Evolutionary conservation across 768 basidiomycete genomes (phyloP).

Genomic region (Mrakia frigida): DNA sequence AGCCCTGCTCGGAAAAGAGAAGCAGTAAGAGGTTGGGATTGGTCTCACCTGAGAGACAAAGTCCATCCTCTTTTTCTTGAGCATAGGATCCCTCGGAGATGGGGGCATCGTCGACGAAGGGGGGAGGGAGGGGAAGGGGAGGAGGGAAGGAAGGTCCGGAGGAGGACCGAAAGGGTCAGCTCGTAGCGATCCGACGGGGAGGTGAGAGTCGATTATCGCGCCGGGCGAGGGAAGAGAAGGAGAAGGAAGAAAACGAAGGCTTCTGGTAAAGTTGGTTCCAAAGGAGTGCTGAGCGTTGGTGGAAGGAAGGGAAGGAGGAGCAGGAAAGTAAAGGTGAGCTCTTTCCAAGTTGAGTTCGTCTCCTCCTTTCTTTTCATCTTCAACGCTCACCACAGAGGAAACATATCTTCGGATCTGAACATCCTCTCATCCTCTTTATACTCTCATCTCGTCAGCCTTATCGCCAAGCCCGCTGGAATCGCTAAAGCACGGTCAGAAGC

Average conservation of each 20-base stretch:
- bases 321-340: too few relatives aligned
- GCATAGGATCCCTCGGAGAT: background rate
- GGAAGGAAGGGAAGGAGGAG: too few relatives aligned
- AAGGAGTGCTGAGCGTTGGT: too few relatives aligned
- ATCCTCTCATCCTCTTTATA: background rate
- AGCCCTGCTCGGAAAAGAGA: too few relatives aligned
- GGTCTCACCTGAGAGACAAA: conserved; percentile 17
- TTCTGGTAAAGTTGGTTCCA: too few relatives aligned
- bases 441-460: background rate
- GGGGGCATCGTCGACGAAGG: background rate
- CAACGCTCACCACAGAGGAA: too few relatives aligned
- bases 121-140: background rate
- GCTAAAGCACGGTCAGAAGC: background rate
- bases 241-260: too few relatives aligned
- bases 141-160: conserved; percentile 4
- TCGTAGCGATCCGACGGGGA: background rate
- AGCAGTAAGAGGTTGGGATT: background rate
- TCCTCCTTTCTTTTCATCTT: too few relatives aligned
- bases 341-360: too few relatives aligned
- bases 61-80: conserved; percentile 24
- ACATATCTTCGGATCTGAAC: too few relatives aligned
- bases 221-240: too few relatives aligned
- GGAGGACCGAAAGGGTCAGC: background rate
- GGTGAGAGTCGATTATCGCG: background rate
- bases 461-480: background rate